Evolutionary conservation across 352 stramenopile genomes (phyloP).

Genomic region (Phytopythium litorale): DNA sequence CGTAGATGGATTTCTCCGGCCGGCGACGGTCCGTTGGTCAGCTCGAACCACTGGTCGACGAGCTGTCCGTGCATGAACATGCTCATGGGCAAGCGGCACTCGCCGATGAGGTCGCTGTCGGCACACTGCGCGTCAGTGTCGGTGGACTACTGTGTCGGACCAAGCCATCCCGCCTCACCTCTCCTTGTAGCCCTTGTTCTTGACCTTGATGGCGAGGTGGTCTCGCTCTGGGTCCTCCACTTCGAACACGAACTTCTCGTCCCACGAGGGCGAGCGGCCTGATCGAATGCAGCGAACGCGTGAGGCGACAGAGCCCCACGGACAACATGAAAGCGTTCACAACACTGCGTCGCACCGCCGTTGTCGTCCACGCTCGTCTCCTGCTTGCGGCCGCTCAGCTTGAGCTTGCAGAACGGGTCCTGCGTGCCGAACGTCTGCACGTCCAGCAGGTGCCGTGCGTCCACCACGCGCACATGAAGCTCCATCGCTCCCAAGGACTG

Average conservation of each 20-base stretch:
- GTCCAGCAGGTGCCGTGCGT: constrained; percentile 72
- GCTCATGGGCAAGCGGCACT: constrained; percentile 61
- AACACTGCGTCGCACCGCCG: constrained; percentile 29
- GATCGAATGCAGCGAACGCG: not conserved
- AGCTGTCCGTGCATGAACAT: constrained; percentile 65
- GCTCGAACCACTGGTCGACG: constrained; percentile 76
- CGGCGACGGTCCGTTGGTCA: constrained; percentile 58
- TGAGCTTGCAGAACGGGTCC: constrained; percentile 79
- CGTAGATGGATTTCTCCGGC: constrained; percentile 81
- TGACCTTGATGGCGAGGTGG: constrained; percentile 68
- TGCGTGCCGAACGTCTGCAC: constrained; percentile 85
- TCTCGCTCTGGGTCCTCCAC: constrained; percentile 64
- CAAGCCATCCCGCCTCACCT: constrained; percentile 12
- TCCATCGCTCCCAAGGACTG: constrained; percentile 33
- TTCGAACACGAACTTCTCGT: constrained; percentile 78
- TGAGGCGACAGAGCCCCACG: not conserved
- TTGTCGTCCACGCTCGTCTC: constrained; percentile 83
- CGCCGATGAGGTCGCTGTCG: constrained; percentile 60
- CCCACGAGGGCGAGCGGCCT: constrained; percentile 73
- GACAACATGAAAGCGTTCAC: not conserved
- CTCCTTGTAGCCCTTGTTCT: constrained; percentile 80
- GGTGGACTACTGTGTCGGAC: not conserved
- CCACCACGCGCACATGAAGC: constrained; percentile 73
- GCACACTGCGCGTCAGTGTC: not conserved
- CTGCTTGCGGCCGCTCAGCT: constrained; percentile 47